Evolutionary conservation across 129 eudicot genomes (phyloP).

Genomic region (Flaveria sonorensis): DNA sequence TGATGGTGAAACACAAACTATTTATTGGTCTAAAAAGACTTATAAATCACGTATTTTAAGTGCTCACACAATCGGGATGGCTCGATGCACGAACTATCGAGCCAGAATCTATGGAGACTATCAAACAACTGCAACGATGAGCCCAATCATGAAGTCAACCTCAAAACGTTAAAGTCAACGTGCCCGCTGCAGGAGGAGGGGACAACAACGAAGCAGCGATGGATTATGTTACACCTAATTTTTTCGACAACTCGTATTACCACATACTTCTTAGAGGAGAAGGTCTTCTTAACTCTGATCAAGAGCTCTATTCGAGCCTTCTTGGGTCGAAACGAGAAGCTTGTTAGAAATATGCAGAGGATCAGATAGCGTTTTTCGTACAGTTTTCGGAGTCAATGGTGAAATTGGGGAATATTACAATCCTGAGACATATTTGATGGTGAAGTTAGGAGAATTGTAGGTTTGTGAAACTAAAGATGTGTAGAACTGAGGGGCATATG

Average conservation of each 20-base stretch:
- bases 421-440: constrained; percentile 72
- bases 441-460: constrained; percentile 95
- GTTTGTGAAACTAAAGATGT: constrained; percentile 65
- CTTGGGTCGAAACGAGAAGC: constrained; percentile 68
- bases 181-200: constrained; percentile 77
- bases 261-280: constrained; percentile 77
- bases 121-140: constrained; percentile 51
- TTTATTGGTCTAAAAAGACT: too few relatives aligned
- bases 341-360: constrained; percentile 69
- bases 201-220: constrained; percentile 70
- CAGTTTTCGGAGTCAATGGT: constrained; percentile 96
- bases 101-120: constrained; percentile 88
- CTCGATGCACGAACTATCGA: constrained; percentile 79
- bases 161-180: constrained; percentile 50
- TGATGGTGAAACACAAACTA: too few relatives aligned
- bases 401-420: constrained; percentile 87
- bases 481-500: too few relatives aligned
- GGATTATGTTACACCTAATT: constrained; percentile 70
- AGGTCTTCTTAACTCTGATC: constrained; percentile 86
- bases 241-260: constrained; percentile 86
- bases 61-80: constrained; percentile 96
- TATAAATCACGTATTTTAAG: too few relatives aligned
- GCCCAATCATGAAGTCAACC: constrained; percentile 47
- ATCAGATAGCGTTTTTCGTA: constrained; percentile 63
- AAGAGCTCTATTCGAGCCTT: constrained; percentile 77